Evolutionary conservation across 2,329 filamentous ascomycete species (phyloP), one percentile per base, ranked within the genome.

Genomic region (Nemania diffusa): DNA sequence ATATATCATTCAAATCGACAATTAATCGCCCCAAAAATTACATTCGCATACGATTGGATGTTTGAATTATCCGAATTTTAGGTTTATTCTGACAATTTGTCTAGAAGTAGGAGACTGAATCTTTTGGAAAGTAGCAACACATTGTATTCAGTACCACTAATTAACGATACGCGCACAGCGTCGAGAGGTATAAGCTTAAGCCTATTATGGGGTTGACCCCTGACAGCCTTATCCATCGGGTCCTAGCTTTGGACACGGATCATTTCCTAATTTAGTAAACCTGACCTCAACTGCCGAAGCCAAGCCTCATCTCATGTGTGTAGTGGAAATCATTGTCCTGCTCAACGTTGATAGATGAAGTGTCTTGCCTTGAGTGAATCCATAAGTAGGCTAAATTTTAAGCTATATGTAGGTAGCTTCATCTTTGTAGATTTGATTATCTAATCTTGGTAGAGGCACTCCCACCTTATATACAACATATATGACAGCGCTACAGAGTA

Each of bases 121-220:
- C 9, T 8, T 52, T 27, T 15, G 17, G 7, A 52, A 64, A 11
- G 0, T 5, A 57, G 20, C 11, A 5, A 3, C 6, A 24, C 48
- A 3, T 68, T 68, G 68, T 57, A 75, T 44, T 67, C 44, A 17
- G 17, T 75, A 75, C 11, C 73, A 73, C 70, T 70, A 66, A 73
- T 72, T 75, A 73, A 75, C 72, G 17, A 62, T 24, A 3, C 20
- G 26, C 5, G 62, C 71, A 72, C 65, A 37, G 7, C 44, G 27
- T 57, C 32, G 27, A 15, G 62, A 69, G 63, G n/a, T 48, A 55
- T 29, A 67, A 26, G 27, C 15, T 40, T 52, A 20, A 57, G 44
- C 60, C 52, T 66, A 57, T 50, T 37, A n/a, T n/a, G n/a, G 50
- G 50, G 34, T 37, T 20, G 22, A 50, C 48, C 46, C 57, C 48